Evolutionary conservation across 2,329 filamentous ascomycete genomes (phyloP), one percentile per base, ranked within the genome.

Genomic region (Fusarium nodosum): DNA sequence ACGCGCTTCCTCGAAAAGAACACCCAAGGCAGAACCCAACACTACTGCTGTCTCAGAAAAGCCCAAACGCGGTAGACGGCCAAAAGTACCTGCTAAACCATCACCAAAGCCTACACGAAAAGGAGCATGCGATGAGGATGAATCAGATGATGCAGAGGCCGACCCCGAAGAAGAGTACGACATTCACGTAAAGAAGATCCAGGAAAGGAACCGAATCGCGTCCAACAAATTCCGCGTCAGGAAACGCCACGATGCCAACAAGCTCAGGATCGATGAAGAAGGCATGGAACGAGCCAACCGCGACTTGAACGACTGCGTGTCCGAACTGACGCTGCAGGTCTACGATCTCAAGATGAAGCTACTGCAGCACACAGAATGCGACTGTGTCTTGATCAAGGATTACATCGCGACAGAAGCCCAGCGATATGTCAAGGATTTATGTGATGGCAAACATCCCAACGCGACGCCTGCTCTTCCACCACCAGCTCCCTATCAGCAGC

Each of bases 221-320:
- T 73, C 75, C 48, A 75, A 71, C 54, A 75, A 68, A 30, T 74
- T 74, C 31, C 71, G 74, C 2, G 16, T 63, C 28, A 73, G 66
- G 47, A 76, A 74, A 39, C 61, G 64, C 1, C 64, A 70, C 10
- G 60, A 70, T 15, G 60, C 64, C 2, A 55, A 31, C 5, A 66
- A 36, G 13, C 70, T 76, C 13, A 56, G 64, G 20, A 20, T 36
- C 1, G 39, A 68, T 20, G 70, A 75, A 16, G n/a, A 68, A 33
- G 58, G 45, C 7, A 63, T 76, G 48, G 62, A 75, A 34, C 54
- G 44, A 2, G 22, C 36, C 20, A 68, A 74, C 22, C 66, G 56
- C 7, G 36, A 68, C 18, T 47, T 76, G 0, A 55, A 52, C 1
- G 30, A 7, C 15, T 52, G 56, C 24, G 60, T 74, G 1, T 65